A percentile compares a stretch with the other conserved stretches of the same genome.
phyloP scores from a whole-genome alignment of 805 yeast species.

The Pichia heedii region DNA sequence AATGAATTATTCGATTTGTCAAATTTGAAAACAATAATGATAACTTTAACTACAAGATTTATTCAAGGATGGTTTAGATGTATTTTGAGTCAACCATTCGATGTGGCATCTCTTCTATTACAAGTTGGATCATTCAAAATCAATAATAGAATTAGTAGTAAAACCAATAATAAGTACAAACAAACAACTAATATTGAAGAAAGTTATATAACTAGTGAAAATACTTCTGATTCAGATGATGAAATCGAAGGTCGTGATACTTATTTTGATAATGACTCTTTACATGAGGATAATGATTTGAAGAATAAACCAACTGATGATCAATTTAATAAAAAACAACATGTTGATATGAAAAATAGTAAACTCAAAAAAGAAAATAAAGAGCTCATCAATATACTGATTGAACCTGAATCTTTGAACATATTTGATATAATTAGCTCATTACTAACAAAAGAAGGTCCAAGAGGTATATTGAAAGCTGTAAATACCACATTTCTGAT shows the following conservation, averaged over 20 bases:
- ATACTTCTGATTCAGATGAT: slow-evolving; percentile 12
- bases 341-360: too few species aligned
- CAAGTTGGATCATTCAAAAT: slow-evolving; percentile 66
- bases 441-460: slow-evolving; percentile 61
- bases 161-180: background rate
- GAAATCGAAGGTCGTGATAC: slow-evolving; percentile 9
- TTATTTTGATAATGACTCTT: slow-evolving; percentile 19
- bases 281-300: slow-evolving; percentile 4
- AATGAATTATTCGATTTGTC: slow-evolving; percentile 54
- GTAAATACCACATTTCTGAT: slow-evolving; percentile 72
- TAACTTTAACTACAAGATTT: slow-evolving; percentile 52
- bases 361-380: background rate
- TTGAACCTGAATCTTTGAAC: slow-evolving; percentile 51
- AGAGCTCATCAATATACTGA: slow-evolving; percentile 2
- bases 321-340: too few species aligned
- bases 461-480: slow-evolving; percentile 63
- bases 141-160: background rate
- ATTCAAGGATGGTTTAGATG: slow-evolving; percentile 61
- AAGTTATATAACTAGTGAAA: background rate
- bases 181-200: slow-evolving; percentile 24
- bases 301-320: background rate
- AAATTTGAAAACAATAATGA: slow-evolving; percentile 47
- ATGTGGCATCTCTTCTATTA: slow-evolving; percentile 63
- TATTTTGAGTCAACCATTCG: slow-evolving; percentile 79
- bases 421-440: slow-evolving; percentile 59